Conservation (phyloP, 345 rosid species). For the Psidium guajava region DNA sequence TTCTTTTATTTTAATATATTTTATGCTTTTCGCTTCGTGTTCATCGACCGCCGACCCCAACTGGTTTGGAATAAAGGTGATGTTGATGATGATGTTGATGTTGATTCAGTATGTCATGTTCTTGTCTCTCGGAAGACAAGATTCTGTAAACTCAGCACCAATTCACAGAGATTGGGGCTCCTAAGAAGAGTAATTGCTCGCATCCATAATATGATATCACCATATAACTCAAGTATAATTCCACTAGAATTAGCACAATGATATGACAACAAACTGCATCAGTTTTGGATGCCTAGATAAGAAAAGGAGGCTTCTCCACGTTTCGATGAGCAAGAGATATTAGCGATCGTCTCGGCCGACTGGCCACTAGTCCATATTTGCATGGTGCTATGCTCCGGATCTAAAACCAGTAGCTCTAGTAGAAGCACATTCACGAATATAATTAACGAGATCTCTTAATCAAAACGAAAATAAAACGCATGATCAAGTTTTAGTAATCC, state of each 20-base stretch:
- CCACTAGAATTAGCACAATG: background rate
- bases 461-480: background rate
- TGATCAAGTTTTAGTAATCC: background rate
- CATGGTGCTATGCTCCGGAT: background rate
- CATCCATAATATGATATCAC: background rate
- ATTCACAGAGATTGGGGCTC: background rate
- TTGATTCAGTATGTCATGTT: background rate
- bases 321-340: background rate
- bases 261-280: background rate
- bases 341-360: background rate
- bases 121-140: background rate
- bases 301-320: background rate
- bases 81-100: too few relatives aligned
- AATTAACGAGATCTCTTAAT: background rate
- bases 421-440: background rate
- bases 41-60: too few relatives aligned
- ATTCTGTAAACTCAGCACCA: background rate
- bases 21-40: too few relatives aligned
- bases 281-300: background rate
- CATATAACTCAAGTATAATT: background rate
- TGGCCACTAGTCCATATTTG: background rate
- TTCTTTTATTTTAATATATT: too few relatives aligned
- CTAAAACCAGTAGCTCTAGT: background rate
- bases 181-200: background rate
- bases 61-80: too few relatives aligned